A percentile compares a stretch with the other conserved stretches of the same genome.
phyloP scores from a whole-genome alignment of 768 basidiomycete species.

The Pisolithus sp. region DNA sequence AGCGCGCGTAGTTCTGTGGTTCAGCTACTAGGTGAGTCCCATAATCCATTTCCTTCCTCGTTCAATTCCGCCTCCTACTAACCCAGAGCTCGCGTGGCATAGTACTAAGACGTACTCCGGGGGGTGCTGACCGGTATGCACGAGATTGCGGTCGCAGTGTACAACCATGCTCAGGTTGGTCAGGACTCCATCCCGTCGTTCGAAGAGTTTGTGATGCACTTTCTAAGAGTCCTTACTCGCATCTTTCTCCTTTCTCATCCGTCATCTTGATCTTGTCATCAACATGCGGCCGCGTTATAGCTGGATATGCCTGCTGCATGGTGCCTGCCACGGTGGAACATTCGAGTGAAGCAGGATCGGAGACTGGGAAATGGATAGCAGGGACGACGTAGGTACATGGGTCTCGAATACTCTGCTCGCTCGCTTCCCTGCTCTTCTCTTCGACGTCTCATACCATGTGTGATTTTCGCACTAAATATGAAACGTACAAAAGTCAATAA shows the following conservation, averaged over 20 bases:
- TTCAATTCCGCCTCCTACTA: not conserved
- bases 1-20: slow-evolving; percentile 92
- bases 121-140: slow-evolving; percentile 97
- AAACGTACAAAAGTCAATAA: slow-evolving; percentile 77
- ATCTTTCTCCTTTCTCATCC: too few relatives aligned
- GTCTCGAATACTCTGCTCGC: too few relatives aligned
- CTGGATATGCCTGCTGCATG: too few relatives aligned
- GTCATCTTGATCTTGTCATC: too few relatives aligned
- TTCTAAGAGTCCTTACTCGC: slow-evolving; percentile 47
- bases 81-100: not conserved
- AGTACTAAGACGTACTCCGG: slow-evolving; percentile 17
- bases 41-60: slow-evolving; percentile 29
- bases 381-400: too few relatives aligned
- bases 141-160: slow-evolving; percentile 89
- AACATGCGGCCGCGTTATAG: too few relatives aligned
- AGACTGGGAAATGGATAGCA: too few relatives aligned
- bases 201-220: slow-evolving; percentile 87
- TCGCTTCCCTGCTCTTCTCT: too few relatives aligned
- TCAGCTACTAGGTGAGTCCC: slow-evolving; percentile 95
- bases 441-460: too few relatives aligned
- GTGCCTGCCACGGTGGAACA: too few relatives aligned
- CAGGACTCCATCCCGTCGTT: slow-evolving; percentile 76
- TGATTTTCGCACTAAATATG: too few relatives aligned
- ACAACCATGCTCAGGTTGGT: slow-evolving; percentile 97
- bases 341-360: too few relatives aligned